phyloP scores from a whole-genome alignment of 2,329 filamentous ascomycete genomes.

The Arthrobotrys iridis region DNA sequence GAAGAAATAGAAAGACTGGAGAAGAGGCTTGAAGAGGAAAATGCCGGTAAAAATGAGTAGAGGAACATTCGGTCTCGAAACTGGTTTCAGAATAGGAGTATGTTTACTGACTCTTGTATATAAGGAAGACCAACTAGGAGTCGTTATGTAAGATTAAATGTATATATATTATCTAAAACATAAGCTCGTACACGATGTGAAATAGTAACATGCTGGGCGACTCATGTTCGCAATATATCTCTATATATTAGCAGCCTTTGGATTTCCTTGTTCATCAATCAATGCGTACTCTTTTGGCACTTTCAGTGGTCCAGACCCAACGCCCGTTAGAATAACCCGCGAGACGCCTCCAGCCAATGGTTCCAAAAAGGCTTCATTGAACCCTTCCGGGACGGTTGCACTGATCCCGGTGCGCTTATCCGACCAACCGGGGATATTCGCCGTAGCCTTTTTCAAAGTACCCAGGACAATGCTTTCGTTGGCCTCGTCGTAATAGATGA shows the following conservation, averaged over 20 bases:
- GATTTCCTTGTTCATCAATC: slow-evolving; percentile 40
- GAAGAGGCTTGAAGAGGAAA: slow-evolving; percentile 8
- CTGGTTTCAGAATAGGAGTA: neutral
- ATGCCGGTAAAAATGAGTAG: neutral
- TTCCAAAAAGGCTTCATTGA: slow-evolving; percentile 73
- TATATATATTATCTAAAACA: slow-evolving; percentile 16
- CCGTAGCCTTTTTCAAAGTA: slow-evolving; percentile 73
- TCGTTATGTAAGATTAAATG: neutral
- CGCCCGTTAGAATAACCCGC: slow-evolving; percentile 87
- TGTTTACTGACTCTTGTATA: neutral
- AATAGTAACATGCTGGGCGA: neutral
- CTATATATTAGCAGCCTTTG: slow-evolving; percentile 16
- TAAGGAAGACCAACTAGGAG: neutral
- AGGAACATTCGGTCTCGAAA: neutral
- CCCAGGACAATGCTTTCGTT: slow-evolving; percentile 77
- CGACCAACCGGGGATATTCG: slow-evolving; percentile 79
- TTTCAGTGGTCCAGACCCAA: slow-evolving; percentile 87
- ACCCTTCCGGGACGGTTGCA: slow-evolving; percentile 66
- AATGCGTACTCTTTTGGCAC: slow-evolving; percentile 69
- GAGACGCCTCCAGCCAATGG: slow-evolving; percentile 81
- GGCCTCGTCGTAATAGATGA: slow-evolving; percentile 91
- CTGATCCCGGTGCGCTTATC: slow-evolving; percentile 67
- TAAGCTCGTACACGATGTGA: neutral
- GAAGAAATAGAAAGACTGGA: slow-evolving; percentile 44
- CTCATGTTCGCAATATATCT: no score